Evolutionary conservation across 2,329 filamentous ascomycete genomes (phyloP).

Genomic region (Scedosporium minutisporum): DNA sequence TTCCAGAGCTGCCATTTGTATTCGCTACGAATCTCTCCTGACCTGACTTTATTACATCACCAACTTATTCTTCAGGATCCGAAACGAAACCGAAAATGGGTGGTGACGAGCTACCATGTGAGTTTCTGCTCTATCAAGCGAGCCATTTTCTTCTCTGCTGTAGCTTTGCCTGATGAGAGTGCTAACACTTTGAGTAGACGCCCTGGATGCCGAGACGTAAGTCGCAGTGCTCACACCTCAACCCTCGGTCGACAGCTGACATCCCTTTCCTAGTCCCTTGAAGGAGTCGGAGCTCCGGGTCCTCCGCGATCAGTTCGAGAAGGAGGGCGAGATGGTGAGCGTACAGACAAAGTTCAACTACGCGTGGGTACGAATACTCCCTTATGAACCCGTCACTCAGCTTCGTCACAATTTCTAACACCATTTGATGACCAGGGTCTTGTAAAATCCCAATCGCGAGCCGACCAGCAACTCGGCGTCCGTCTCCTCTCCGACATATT

Average conservation of each 20-base stretch:
- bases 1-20: background rate
- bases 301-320: constrained; percentile 87
- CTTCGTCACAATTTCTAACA: background rate
- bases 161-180: background rate
- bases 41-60: background rate
- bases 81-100: background rate
- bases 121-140: background rate
- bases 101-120: background rate
- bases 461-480: constrained; percentile 89
- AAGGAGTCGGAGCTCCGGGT: constrained; percentile 89
- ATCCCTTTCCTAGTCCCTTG: constrained; percentile 53
- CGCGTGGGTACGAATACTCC: constrained; percentile 82
- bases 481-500: constrained; percentile 94
- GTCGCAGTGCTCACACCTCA: constrained; percentile 13
- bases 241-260: constrained; percentile 9
- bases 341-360: constrained; percentile 99
- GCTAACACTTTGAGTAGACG: constrained; percentile 50
- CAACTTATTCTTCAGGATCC: background rate
- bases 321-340: constrained; percentile 93
- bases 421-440: constrained; percentile 55
- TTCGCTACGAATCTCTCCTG: background rate
- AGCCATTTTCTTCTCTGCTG: background rate
- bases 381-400: background rate
- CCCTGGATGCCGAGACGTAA: constrained; percentile 92
- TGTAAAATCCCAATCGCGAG: constrained; percentile 78